Evolutionary conservation across 1,284 basidiomycete genomes (phyloP).

Genomic region (Sporisorium iseilematis-ciliati): DNA sequence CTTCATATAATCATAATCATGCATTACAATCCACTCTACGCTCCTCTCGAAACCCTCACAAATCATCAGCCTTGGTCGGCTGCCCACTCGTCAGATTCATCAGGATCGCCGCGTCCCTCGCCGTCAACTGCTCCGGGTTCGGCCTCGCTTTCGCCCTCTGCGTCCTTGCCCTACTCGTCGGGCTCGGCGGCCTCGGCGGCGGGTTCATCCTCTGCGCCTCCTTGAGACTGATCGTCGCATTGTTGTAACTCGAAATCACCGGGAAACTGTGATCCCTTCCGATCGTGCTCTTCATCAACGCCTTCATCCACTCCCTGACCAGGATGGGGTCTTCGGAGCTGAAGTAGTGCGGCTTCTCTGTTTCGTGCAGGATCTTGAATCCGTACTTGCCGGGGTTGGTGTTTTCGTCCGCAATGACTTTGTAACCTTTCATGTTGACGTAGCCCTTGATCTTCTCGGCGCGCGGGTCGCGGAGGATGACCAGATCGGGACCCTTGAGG

Average conservation of each 20-base stretch:
- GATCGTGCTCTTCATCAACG: constrained; percentile 98
- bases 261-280: constrained; percentile 76
- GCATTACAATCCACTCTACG: background rate
- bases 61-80: constrained; percentile 29
- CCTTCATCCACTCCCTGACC: constrained; percentile 98
- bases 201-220: constrained; percentile 97
- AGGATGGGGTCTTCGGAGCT: constrained; percentile 85
- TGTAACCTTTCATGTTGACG: constrained; percentile 91
- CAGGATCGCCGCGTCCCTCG: constrained; percentile 70
- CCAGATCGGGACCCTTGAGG: constrained; percentile 82
- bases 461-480: constrained; percentile 59
- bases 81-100: constrained; percentile 57
- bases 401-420: constrained; percentile 91
- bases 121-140: constrained; percentile 89
- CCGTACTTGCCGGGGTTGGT: constrained; percentile 92
- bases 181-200: constrained; percentile 92
- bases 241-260: constrained; percentile 95
- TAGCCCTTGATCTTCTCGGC: constrained; percentile 86
- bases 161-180: constrained; percentile 84
- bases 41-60: background rate
- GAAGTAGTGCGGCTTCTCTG: constrained; percentile 89
- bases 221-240: constrained; percentile 92
- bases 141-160: constrained; percentile 88
- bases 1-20: background rate
- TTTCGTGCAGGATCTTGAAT: constrained; percentile 92